Base-by-base conservation (phyloP, 1,139 yeast species). In the Kodamaea anthophila region DNA sequence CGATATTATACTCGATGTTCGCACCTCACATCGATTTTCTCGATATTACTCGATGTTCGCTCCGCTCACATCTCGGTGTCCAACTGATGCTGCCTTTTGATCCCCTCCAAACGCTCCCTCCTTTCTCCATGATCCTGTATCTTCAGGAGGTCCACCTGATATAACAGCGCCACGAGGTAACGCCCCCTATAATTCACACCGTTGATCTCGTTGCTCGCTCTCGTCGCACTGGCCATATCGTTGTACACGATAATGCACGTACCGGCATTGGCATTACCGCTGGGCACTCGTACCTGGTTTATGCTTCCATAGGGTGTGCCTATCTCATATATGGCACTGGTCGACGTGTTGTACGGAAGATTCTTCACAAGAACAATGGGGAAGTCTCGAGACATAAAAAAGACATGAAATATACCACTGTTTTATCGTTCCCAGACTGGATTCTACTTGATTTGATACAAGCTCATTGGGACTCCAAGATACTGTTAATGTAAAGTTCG, bases 141-240 rank as follows among this genome's bases (percentile, higher is more conserved):
- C 18, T 47, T 50, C 9, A 49, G 35, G 36, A 49, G 56, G 30
- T 69, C 74, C n/a, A 69, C 65, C 13, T 51, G 55, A 39, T 63
- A 73, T 37, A 65, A 35, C 31, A 61, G 49, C 6, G 76, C 74
- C 10, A 77, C 77, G 20, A 78, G 48, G 44, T 77, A 78, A 34
- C 85, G 46, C 7, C 77, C 78, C 32, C 71, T 67, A 40, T 71
- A 72, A 43, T 77, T 77, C 41, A 70, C 70, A 1, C 86, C 86
- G 29, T 74, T 72, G 31, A 77, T 51, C 37, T 72, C 76, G 13
- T 60, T 68, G 15, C 67, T 58, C 2, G 83, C 83, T 15, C 53
- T 51, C 13, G 53, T 50, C 5, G 84, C 81, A 39, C 65, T 65
- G 18, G 53, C 51, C 15, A 68, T 37, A 31, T 69, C 68, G 34